phyloP scores from a whole-genome alignment of 768 basidiomycete species.

The Butyriboletus loyo region DNA sequence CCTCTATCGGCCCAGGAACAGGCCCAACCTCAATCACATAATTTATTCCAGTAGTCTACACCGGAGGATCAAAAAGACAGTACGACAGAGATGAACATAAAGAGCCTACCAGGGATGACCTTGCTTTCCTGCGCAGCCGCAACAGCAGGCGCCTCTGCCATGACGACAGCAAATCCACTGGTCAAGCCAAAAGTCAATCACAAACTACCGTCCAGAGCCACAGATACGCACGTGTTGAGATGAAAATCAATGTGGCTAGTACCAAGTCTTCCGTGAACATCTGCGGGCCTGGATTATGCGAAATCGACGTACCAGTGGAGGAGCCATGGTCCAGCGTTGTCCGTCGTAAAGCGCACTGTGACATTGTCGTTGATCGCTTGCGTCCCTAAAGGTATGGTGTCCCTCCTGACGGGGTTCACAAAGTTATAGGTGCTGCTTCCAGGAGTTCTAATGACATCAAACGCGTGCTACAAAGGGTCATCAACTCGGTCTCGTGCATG shows the following conservation, averaged over 20 bases:
- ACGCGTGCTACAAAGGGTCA: slow-evolving; percentile 30
- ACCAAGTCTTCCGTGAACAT: not conserved
- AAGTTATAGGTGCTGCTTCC: slow-evolving; percentile 40
- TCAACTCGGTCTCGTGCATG: not conserved
- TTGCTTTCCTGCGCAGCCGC: slow-evolving; percentile 2
- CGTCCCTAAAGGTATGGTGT: slow-evolving; percentile 38
- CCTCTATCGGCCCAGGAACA: too few relatives aligned
- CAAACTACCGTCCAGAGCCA: not conserved
- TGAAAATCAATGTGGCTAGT: slow-evolving; percentile 24
- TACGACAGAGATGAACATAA: not conserved
- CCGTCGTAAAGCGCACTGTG: slow-evolving; percentile 58
- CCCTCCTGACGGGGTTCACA: slow-evolving; percentile 50
- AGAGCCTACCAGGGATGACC: slow-evolving; percentile 10
- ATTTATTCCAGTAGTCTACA: slow-evolving; percentile 5
- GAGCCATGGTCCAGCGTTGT: slow-evolving; percentile 46
- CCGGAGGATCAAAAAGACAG: not conserved
- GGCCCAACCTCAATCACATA: not conserved
- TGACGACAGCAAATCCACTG: slow-evolving; percentile 21
- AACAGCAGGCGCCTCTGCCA: slow-evolving; percentile 13
- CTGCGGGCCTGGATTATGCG: too few relatives aligned
- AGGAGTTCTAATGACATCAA: slow-evolving; percentile 40
- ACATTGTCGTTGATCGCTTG: slow-evolving; percentile 35
- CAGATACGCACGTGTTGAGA: slow-evolving; percentile 12
- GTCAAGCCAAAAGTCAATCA: not conserved
- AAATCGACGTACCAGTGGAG: slow-evolving; percentile 19